phyloP scores from a whole-genome alignment of 306 rosid genomes.

The Lathyrus sativus region DNA sequence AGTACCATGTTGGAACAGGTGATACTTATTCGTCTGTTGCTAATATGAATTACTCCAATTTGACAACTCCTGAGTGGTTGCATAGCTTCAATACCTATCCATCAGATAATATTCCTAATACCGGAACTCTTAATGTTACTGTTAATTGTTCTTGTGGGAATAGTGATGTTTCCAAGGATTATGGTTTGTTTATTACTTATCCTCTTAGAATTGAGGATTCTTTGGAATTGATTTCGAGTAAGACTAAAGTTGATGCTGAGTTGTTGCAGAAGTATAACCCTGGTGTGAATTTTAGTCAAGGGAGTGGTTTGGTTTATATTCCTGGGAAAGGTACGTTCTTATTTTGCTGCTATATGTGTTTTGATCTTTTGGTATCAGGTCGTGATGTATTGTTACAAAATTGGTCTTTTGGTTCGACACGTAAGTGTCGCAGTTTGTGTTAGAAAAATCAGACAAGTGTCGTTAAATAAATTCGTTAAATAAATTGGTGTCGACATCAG shows the following conservation, averaged over 20 bases:
- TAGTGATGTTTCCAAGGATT: constrained; percentile 46
- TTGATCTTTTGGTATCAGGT: constrained; percentile 15
- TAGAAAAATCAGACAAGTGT: no score
- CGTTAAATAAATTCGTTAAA: no score
- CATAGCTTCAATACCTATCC: constrained; percentile 39
- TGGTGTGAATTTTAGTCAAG: constrained; percentile 55
- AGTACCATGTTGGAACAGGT: constrained; percentile 20
- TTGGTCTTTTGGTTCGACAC: no score
- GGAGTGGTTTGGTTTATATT: constrained; percentile 57
- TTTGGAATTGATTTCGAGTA: constrained; percentile 44
- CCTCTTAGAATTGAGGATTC: constrained; percentile 55
- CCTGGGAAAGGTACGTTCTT: constrained; percentile 70
- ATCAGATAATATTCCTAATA: constrained; percentile 37
- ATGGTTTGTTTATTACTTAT: constrained; percentile 73
- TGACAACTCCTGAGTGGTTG: constrained; percentile 57
- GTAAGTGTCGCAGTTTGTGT: no score
- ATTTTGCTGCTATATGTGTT: constrained; percentile 2
- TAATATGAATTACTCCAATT: constrained; percentile 34
- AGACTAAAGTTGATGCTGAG: constrained; percentile 21
- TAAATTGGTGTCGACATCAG: no score
- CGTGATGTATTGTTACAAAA: neutral
- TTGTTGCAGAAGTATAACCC: constrained; percentile 56
- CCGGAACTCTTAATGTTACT: constrained; percentile 43
- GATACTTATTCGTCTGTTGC: constrained; percentile 50
- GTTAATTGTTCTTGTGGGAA: constrained; percentile 79